phyloP scores from a whole-genome alignment of 2,329 filamentous ascomycete species.

The Cadophora sp. region DNA sequence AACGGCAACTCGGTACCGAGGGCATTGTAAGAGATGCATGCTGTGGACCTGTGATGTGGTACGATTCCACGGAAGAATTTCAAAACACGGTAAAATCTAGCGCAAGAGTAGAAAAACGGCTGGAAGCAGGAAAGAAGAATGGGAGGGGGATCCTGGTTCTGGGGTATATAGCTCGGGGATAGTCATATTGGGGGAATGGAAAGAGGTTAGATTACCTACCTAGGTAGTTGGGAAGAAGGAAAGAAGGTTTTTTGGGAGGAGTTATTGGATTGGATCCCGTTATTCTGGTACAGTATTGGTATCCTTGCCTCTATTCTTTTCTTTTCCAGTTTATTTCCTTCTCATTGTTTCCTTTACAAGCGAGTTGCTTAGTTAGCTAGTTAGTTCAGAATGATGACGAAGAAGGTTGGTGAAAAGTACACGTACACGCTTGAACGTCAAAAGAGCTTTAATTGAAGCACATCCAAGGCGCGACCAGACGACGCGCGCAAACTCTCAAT shows the following conservation, averaged over 20 bases:
- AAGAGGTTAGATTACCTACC: no score
- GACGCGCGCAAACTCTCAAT: conserved; percentile 8
- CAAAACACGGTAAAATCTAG: no score
- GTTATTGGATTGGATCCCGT: background rate
- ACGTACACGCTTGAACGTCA: background rate
- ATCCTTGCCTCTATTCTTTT: background rate
- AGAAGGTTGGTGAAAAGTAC: background rate
- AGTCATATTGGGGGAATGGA: background rate
- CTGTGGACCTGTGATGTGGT: background rate
- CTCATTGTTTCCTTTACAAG: no score
- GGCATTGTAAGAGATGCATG: no score
- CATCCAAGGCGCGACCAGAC: background rate
- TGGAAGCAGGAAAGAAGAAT: background rate
- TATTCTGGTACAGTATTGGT: background rate
- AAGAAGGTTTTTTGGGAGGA: background rate
- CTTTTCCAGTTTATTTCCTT: background rate
- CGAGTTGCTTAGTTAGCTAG: background rate
- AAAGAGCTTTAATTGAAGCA: background rate
- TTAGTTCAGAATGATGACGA: background rate
- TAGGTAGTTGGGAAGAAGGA: no score
- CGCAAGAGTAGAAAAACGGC: background rate
- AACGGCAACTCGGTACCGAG: conserved; percentile 15
- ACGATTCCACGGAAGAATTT: conserved; percentile 8
- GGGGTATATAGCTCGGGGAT: background rate
- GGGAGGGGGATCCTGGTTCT: background rate